These are phyloP conservation scores for Chalciporus sp. DNA, from an alignment of 1,284 basidiomycete species.

Conservation along the genomic window DNA sequence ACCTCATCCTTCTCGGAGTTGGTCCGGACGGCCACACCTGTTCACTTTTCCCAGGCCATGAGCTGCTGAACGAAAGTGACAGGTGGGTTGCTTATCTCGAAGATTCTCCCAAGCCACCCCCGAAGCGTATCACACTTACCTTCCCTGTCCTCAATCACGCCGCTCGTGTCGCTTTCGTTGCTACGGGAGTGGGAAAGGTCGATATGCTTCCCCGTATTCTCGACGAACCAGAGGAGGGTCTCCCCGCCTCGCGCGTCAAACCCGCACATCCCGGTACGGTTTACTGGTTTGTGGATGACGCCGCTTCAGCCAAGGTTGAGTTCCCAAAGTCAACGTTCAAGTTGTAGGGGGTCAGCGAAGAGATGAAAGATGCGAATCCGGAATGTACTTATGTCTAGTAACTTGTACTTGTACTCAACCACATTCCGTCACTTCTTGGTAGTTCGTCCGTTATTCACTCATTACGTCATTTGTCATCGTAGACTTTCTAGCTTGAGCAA, in stretches of 20 bases:
- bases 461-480: constrained; percentile 15
- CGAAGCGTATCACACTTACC: constrained; percentile 87
- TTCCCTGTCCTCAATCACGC: constrained; percentile 95
- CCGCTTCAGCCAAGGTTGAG: constrained; percentile 67
- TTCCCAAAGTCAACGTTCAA: constrained; percentile 59
- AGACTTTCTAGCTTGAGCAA: constrained; percentile 16
- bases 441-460: constrained; percentile 18
- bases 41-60: constrained; percentile 93
- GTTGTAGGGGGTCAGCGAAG: constrained; percentile 37
- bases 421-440: constrained; percentile 3
- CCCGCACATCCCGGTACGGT: constrained; percentile 82
- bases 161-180: constrained; percentile 84
- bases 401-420: constrained; percentile 30
- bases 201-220: constrained; percentile 76
- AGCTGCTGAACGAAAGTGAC: constrained; percentile 81
- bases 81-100: constrained; percentile 94
- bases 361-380: background rate
- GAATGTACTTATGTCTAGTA: constrained; percentile 1
- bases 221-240: constrained; percentile 75
- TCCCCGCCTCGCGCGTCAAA: constrained; percentile 85
- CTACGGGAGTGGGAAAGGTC: constrained; percentile 82
- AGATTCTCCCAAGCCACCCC: constrained; percentile 94
- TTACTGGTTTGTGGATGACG: constrained; percentile 91
- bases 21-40: constrained; percentile 97
- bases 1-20: constrained; percentile 92